These are phyloP conservation scores for Mycena rosella DNA, from an alignment of 768 basidiomycete species.

Conservation along the genomic window DNA sequence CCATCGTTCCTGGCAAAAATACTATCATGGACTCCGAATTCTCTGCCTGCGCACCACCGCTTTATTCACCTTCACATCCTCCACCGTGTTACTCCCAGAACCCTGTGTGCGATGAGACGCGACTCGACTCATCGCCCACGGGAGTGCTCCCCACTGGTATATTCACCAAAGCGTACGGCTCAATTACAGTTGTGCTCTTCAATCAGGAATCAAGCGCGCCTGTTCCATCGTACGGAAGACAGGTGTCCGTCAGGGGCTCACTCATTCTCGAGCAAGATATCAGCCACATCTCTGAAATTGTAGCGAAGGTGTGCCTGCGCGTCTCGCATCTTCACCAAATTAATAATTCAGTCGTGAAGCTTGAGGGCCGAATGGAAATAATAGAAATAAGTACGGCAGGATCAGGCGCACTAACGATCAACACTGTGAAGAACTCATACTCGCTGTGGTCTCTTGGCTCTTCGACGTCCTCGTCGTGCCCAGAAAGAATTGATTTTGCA, in stretches of 20 bases:
- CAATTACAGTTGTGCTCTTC: slow-evolving; percentile 30
- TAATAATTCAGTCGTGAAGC: slow-evolving; percentile 9
- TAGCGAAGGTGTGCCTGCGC: slow-evolving; percentile 18
- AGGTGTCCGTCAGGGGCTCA: slow-evolving; percentile 13
- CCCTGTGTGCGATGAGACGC: slow-evolving; percentile 32
- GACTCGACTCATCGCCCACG: slow-evolving; percentile 19
- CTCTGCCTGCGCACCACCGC: slow-evolving; percentile 1
- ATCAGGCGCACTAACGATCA: slow-evolving; percentile 8
- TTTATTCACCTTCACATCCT: slow-evolving; percentile 25
- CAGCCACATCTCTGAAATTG: slow-evolving; percentile 16
- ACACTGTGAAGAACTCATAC: neutral
- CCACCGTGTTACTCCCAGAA: slow-evolving; percentile 31
- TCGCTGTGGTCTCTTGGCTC: slow-evolving; percentile 24
- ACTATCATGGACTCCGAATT: neutral
- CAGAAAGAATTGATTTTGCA: slow-evolving; percentile 23
- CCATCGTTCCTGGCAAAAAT: neutral
- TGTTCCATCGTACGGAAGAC: slow-evolving; percentile 22
- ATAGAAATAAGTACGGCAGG: slow-evolving; percentile 26
- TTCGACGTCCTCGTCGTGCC: slow-evolving; percentile 8
- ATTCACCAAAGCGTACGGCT: slow-evolving; percentile 25
- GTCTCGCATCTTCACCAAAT: neutral
- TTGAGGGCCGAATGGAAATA: slow-evolving; percentile 27
- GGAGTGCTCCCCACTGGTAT: slow-evolving; percentile 25
- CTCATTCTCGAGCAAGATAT: slow-evolving; percentile 26
- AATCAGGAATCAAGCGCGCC: slow-evolving; percentile 12